phyloP scores from a whole-genome alignment of 805 yeast genomes.

The Grigorovia transvaalensis region DNA sequence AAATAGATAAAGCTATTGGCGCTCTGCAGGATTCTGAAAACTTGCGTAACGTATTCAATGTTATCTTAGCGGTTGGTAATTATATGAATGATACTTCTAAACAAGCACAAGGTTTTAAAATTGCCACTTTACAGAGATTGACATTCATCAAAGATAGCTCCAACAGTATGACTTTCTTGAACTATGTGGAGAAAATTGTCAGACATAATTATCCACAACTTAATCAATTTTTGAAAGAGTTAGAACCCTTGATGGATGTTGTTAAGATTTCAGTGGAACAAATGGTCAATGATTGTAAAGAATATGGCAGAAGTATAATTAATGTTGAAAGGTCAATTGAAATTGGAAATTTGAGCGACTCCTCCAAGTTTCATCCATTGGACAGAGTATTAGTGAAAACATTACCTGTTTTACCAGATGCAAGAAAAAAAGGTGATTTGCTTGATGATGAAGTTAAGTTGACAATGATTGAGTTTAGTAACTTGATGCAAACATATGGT shows the following conservation, averaged over 20 bases:
- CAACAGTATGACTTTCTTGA: slow-evolving; percentile 80
- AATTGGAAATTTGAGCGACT: slow-evolving; percentile 78
- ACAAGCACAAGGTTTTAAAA: slow-evolving; percentile 86
- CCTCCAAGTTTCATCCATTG: slow-evolving; percentile 67
- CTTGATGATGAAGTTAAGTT: slow-evolving; percentile 53
- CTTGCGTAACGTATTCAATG: slow-evolving; percentile 63
- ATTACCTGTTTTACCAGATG: slow-evolving; percentile 59
- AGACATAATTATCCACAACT: slow-evolving; percentile 75
- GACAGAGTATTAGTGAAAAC: slow-evolving; percentile 61
- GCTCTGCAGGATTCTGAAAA: slow-evolving; percentile 55
- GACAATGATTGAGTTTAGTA: slow-evolving; percentile 55
- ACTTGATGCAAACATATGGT: slow-evolving; percentile 77
- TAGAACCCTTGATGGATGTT: slow-evolving; percentile 42
- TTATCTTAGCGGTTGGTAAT: slow-evolving; percentile 86
- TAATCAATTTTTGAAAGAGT: slow-evolving; percentile 67
- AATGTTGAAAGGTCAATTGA: slow-evolving; percentile 68
- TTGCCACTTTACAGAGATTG: slow-evolving; percentile 80
- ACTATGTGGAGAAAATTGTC: slow-evolving; percentile 84
- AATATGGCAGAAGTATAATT: slow-evolving; percentile 47
- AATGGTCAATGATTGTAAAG: slow-evolving; percentile 59
- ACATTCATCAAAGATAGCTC: slow-evolving; percentile 84
- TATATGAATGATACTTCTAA: slow-evolving; percentile 91
- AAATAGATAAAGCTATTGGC: slow-evolving; percentile 64
- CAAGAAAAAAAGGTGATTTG: slow-evolving; percentile 57
- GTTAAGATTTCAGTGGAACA: slow-evolving; percentile 77